Conservation (phyloP, 1,284 basidiomycete genomes). For the Pascua guehoae region DNA sequence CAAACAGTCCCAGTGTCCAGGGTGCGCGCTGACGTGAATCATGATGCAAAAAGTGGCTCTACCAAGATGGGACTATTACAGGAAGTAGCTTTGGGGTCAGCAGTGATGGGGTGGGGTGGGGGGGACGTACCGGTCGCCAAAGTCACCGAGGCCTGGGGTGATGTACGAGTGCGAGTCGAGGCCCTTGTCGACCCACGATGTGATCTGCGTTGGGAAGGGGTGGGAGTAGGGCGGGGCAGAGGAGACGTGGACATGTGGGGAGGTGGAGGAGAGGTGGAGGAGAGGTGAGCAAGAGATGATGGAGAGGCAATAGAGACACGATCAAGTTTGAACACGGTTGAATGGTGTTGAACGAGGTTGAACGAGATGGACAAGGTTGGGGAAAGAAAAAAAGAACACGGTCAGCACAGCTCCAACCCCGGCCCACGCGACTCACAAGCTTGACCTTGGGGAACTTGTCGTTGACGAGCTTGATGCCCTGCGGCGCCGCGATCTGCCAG, state of each 20-base stretch:
- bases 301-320: not conserved
- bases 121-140: slow-evolving; percentile 65
- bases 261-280: not conserved
- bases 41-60: no score
- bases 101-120: not conserved
- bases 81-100: slow-evolving; percentile 28
- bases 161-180: slow-evolving; percentile 68
- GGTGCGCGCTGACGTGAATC: no score
- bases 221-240: not conserved
- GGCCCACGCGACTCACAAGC: slow-evolving; percentile 60
- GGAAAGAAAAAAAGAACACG: not conserved
- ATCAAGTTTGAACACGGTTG: no score
- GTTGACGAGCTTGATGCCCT: slow-evolving; percentile 82
- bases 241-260: no score
- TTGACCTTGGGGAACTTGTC: slow-evolving; percentile 72
- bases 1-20: no score
- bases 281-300: not conserved
- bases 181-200: slow-evolving; percentile 94
- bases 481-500: slow-evolving; percentile 82
- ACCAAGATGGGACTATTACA: slow-evolving; percentile 8
- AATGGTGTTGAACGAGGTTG: no score
- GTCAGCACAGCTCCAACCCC: not conserved
- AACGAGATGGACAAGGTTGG: no score
- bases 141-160: slow-evolving; percentile 84
- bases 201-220: slow-evolving; percentile 59